Evolutionary conservation across 108 stramenopile genomes (phyloP).

Genomic region (Cylindrotheca fusiformis): DNA sequence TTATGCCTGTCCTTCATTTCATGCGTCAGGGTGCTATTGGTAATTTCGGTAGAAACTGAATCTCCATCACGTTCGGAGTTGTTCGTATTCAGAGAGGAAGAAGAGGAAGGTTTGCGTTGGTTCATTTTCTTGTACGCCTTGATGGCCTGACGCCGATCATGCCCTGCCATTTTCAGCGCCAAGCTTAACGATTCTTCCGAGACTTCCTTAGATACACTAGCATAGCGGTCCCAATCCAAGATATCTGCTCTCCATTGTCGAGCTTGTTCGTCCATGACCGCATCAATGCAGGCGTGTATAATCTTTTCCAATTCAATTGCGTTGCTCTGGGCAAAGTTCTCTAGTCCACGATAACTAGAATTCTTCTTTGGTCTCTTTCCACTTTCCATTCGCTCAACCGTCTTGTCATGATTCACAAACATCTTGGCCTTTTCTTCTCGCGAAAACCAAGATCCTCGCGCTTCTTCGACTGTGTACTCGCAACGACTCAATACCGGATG

Average conservation of each 20-base stretch:
- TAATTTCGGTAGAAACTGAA: background rate
- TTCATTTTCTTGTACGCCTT: background rate
- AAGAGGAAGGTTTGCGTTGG: no score
- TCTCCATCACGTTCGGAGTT: background rate
- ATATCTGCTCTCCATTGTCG: conserved; percentile 29
- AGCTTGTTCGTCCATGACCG: conserved; percentile 40
- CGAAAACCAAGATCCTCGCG: conserved; percentile 23
- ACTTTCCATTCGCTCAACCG: conserved; percentile 19
- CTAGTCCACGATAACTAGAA: conserved; percentile 31
- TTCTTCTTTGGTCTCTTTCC: conserved; percentile 8
- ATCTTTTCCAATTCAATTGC: conserved; percentile 20
- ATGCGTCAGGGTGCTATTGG: background rate
- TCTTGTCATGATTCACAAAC: conserved; percentile 19
- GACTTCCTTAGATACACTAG: background rate
- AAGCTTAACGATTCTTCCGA: background rate
- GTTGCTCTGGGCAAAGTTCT: conserved; percentile 22
- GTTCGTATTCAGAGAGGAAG: no score
- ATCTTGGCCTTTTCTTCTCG: conserved; percentile 27
- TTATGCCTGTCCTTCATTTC: background rate
- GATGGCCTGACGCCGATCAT: background rate
- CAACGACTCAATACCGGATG: background rate
- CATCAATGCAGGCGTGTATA: conserved; percentile 17
- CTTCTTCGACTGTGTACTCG: conserved; percentile 20
- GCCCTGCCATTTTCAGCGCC: background rate
- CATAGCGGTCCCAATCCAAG: conserved; percentile 3